phyloP scores from a whole-genome alignment of 2,329 filamentous ascomycete species.

The Elsinoe australis region DNA sequence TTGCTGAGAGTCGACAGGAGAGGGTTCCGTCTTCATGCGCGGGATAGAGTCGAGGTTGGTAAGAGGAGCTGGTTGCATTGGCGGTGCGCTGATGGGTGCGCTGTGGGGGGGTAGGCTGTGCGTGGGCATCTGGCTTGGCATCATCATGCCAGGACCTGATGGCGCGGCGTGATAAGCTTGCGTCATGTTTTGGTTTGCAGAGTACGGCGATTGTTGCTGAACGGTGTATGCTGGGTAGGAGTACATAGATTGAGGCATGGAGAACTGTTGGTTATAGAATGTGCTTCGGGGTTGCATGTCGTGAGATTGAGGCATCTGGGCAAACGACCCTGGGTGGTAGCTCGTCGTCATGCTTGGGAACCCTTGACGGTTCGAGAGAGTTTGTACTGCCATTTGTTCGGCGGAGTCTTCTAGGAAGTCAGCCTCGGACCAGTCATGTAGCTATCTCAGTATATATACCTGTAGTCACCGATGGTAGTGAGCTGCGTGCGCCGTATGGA shows the following conservation, averaged over 20 bases:
- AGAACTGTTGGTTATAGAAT: conserved; percentile 2
- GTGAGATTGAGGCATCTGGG: not conserved
- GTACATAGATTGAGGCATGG: conserved; percentile 8
- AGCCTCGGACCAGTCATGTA: not conserved
- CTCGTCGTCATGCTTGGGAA: conserved; percentile 13
- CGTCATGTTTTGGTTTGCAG: not conserved
- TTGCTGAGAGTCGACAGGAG: conserved; percentile 12
- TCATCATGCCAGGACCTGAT: conserved; percentile 7
- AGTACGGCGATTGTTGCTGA: conserved; percentile 2
- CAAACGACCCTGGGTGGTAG: not conserved
- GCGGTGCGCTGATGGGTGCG: conserved; percentile 1
- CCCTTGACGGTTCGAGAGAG: conserved; percentile 7
- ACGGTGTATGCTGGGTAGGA: conserved; percentile 8
- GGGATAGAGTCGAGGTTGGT: conserved; percentile 1
- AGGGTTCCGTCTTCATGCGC: conserved; percentile 8
- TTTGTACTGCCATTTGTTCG: conserved; percentile 15
- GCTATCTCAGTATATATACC: not conserved
- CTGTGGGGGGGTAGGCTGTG: not conserved
- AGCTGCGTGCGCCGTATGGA: not conserved
- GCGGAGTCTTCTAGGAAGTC: not conserved
- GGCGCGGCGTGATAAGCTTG: not conserved
- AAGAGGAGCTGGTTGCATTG: conserved; percentile 1
- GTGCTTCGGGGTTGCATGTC: conserved; percentile 8
- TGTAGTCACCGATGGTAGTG: not conserved
- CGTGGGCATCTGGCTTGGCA: conserved; percentile 4